These are phyloP conservation scores for Xylaria arbuscula DNA, from an alignment of 2,329 filamentous ascomycete species.

Conservation along the genomic window DNA sequence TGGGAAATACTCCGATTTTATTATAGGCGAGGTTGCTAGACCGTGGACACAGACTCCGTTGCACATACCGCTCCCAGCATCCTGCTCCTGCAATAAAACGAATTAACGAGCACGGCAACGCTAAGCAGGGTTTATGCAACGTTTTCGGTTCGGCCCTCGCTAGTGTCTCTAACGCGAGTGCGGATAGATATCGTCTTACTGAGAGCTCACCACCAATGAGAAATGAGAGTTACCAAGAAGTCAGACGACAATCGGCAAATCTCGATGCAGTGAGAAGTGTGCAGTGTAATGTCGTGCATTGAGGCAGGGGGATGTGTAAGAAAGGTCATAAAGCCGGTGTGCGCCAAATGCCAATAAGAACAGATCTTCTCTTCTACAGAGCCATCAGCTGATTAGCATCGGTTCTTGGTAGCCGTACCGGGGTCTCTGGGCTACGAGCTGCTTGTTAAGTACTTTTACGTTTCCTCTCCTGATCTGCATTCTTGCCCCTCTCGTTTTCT, in stretches of 20 bases:
- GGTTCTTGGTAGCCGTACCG: constrained; percentile 18
- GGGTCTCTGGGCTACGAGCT: constrained; percentile 15
- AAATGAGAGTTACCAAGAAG: constrained; percentile 12
- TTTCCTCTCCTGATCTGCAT: constrained; percentile 7
- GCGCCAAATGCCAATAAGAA: constrained; percentile 32
- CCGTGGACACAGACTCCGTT: constrained; percentile 9
- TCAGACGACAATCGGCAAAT: constrained; percentile 32
- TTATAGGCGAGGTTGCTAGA: constrained; percentile 27
- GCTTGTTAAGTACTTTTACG: constrained; percentile 2
- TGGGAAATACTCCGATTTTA: constrained; percentile 23
- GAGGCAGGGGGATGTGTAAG: constrained; percentile 29
- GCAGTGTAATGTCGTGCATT: constrained; percentile 32
- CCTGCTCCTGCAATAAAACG: constrained; percentile 18
- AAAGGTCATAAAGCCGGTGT: constrained; percentile 29
- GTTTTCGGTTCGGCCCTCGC: constrained; percentile 37
- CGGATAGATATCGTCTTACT: constrained; percentile 23
- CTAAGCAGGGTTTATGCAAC: constrained; percentile 24
- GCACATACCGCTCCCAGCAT: constrained; percentile 23
- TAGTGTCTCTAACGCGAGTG: constrained; percentile 28
- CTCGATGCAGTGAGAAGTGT: constrained; percentile 12
- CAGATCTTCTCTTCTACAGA: constrained; percentile 23
- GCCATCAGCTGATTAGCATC: constrained; percentile 30
- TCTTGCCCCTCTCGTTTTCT: constrained; percentile 2
- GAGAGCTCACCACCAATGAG: constrained; percentile 20
- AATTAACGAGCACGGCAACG: constrained; percentile 27